Conservation (phyloP, 192 early-diverging fungal genomes). For the Haplosporangium gracile region DNA sequence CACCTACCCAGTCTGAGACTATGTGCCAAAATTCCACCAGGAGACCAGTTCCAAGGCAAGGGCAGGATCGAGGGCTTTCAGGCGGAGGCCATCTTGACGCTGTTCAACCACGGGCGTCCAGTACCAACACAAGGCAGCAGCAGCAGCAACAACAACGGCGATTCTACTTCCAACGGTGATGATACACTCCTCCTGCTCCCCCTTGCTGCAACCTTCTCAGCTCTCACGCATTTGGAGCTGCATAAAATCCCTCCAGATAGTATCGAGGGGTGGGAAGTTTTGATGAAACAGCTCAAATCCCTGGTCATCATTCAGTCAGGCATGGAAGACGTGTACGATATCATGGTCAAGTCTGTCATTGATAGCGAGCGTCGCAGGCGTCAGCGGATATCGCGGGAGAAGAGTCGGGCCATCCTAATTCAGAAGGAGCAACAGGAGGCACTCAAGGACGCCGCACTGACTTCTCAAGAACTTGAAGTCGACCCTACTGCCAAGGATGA, state of each 20-base stretch:
- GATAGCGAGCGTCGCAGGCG: constrained; percentile 51
- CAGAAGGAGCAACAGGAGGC: constrained; percentile 51
- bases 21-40: constrained; percentile 41
- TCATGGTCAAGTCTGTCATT: constrained; percentile 58
- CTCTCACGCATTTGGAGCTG: constrained; percentile 63
- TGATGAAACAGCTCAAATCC: constrained; percentile 56
- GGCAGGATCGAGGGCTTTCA: constrained; percentile 48
- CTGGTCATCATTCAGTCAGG: constrained; percentile 58
- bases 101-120: constrained; percentile 34
- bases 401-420: constrained; percentile 25
- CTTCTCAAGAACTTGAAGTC: constrained; percentile 1
- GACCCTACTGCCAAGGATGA: constrained; percentile 1
- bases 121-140: neutral
- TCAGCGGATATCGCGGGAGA: constrained; percentile 14
- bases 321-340: constrained; percentile 62
- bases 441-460: constrained; percentile 36
- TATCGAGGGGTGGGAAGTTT: constrained; percentile 61
- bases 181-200: constrained; percentile 38
- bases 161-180: neutral
- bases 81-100: constrained; percentile 30
- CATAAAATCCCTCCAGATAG: constrained; percentile 58
- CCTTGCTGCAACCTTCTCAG: constrained; percentile 45
- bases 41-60: constrained; percentile 26
- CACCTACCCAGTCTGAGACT: constrained; percentile 60
- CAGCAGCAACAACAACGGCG: neutral